Evolutionary conservation across 2,329 filamentous ascomycete species (phyloP).

Genomic region (Stachybotrys echinatus): DNA sequence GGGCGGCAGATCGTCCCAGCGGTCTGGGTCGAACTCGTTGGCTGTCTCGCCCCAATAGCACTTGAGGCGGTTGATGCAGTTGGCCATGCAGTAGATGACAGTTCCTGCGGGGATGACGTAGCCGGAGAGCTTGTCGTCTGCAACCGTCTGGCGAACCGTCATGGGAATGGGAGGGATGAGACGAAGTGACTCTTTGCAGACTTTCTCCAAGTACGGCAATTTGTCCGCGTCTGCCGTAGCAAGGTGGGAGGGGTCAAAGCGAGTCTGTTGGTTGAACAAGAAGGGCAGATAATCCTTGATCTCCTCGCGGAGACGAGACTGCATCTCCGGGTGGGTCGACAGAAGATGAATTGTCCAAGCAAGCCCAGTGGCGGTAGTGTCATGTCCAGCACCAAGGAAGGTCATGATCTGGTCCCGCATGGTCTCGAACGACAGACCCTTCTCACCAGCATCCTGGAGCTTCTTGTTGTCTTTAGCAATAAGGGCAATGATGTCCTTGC

Average conservation of each 20-base stretch:
- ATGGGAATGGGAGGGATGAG: conserved; percentile 34
- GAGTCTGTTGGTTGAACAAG: conserved; percentile 27
- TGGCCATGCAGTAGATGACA: conserved; percentile 35
- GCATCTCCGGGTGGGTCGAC: conserved; percentile 30
- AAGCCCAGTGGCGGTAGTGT: conserved; percentile 37
- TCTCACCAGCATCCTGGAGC: conserved; percentile 27
- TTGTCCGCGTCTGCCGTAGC: conserved; percentile 10
- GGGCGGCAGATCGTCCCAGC: conserved; percentile 31
- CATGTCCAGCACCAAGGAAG: conserved; percentile 35
- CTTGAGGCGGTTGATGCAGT: conserved; percentile 32
- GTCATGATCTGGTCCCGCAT: conserved; percentile 29
- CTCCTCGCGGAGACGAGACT: conserved; percentile 32
- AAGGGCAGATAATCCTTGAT: conserved; percentile 22
- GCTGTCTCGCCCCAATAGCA: conserved; percentile 34
- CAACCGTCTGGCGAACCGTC: conserved; percentile 25
- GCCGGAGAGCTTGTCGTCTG: conserved; percentile 30
- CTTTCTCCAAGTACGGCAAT: conserved; percentile 38
- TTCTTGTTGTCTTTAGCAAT: conserved; percentile 35
- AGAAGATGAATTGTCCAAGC: conserved; percentile 37
- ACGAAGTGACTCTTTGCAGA: conserved; percentile 40
- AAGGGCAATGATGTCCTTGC: conserved; percentile 33
- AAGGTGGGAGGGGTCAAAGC: conserved; percentile 21
- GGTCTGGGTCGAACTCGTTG: conserved; percentile 34
- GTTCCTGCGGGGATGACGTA: conserved; percentile 36
- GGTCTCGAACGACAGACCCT: conserved; percentile 24